These are phyloP conservation scores for Trichoderma oligosporum DNA, from an alignment of 2,329 filamentous ascomycete species.

Conservation along the genomic window DNA sequence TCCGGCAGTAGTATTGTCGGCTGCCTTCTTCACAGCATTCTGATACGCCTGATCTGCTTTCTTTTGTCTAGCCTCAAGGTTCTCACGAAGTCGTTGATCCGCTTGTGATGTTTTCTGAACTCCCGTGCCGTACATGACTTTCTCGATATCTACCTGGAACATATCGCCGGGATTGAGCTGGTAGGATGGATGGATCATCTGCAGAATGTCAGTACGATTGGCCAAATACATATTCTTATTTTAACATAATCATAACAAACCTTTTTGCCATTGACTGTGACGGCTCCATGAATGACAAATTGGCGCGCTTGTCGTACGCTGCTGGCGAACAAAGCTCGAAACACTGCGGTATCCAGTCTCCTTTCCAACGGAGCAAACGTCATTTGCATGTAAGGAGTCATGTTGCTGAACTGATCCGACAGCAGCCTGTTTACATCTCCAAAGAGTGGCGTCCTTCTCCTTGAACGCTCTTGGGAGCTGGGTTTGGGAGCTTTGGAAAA, in stretches of 20 bases:
- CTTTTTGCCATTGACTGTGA: constrained; percentile 96
- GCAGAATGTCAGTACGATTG: constrained; percentile 15
- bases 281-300: constrained; percentile 87
- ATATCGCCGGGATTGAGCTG: constrained; percentile 95
- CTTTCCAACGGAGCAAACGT: constrained; percentile 87
- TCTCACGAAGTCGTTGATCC: constrained; percentile 26
- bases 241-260: constrained; percentile 43
- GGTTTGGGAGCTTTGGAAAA: constrained; percentile 32
- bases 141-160: constrained; percentile 90
- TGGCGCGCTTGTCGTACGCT: constrained; percentile 90
- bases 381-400: constrained; percentile 94
- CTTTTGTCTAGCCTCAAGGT: constrained; percentile 29
- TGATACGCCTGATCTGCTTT: constrained; percentile 28
- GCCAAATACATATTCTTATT: neutral
- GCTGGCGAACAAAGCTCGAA: constrained; percentile 88
- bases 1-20: constrained; percentile 19
- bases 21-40: constrained; percentile 20
- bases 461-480: constrained; percentile 22
- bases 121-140: constrained; percentile 85
- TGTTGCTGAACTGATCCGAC: constrained; percentile 35
- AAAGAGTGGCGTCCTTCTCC: constrained; percentile 23
- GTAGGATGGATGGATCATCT: constrained; percentile 93
- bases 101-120: constrained; percentile 53
- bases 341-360: constrained; percentile 89
- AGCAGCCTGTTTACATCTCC: constrained; percentile 35